Evolutionary conservation across 1,139 yeast genomes (phyloP).

Genomic region (Nakaseomyces bracarensis): DNA sequence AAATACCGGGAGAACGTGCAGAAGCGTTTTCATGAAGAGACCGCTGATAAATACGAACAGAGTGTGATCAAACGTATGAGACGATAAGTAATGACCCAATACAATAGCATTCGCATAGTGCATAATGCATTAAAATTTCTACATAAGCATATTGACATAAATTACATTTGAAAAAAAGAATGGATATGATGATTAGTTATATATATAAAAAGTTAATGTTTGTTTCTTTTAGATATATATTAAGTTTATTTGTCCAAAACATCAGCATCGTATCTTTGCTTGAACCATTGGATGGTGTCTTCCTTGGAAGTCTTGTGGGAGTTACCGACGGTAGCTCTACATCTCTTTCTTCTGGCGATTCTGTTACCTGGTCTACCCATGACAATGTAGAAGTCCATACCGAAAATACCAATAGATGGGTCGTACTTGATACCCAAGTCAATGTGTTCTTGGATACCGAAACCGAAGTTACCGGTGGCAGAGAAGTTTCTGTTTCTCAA

Average conservation of each 20-base stretch:
- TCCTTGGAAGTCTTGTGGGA: conserved; percentile 86
- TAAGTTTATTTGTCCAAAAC: conserved; percentile 71
- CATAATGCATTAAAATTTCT: too few relatives aligned
- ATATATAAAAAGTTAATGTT: neutral
- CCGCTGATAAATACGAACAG: neutral
- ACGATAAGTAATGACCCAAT: neutral
- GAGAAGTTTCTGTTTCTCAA: conserved; percentile 91
- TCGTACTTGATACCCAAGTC: conserved; percentile 99
- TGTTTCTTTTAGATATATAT: neutral
- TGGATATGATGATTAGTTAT: conserved; percentile 1
- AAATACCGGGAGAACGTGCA: conserved; percentile 6
- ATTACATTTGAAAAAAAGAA: neutral
- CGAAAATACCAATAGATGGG: conserved; percentile 99
- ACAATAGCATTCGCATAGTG: too few relatives aligned
- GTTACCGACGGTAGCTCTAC: conserved; percentile 83
- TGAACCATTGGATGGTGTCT: conserved; percentile 98
- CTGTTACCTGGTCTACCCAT: conserved; percentile 99
- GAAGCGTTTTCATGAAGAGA: neutral
- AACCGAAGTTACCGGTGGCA: conserved; percentile 99
- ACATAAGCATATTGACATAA: too few relatives aligned
- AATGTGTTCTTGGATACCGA: conserved; percentile 99
- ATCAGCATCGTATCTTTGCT: conserved; percentile 98
- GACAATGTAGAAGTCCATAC: conserved; percentile 99
- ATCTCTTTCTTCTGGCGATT: conserved; percentile 98
- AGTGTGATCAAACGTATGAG: neutral